A percentile compares a stretch with the other conserved stretches of the same genome.
Conservation (phyloP, 2,329 filamentous ascomycete species). For the Chaetomium sp. region DNA sequence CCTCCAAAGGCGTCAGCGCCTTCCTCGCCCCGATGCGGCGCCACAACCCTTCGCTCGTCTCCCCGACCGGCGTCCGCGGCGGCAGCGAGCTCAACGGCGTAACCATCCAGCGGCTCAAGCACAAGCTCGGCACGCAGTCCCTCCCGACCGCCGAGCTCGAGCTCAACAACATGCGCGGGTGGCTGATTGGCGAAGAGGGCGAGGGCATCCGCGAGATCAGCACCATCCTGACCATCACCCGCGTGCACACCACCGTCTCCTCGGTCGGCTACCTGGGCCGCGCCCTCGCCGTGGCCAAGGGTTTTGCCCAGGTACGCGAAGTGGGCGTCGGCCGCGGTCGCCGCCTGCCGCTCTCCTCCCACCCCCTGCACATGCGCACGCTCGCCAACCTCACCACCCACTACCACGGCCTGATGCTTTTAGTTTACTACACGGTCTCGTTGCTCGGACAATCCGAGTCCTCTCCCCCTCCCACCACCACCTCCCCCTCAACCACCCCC, state of each 20-base stretch:
- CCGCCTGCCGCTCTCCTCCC: conserved; percentile 53
- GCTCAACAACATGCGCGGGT: conserved; percentile 62
- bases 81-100: conserved; percentile 64
- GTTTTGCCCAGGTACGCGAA: conserved; percentile 59
- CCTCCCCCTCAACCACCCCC: conserved; percentile 31
- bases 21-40: conserved; percentile 67
- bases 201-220: conserved; percentile 68
- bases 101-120: conserved; percentile 68
- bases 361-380: conserved; percentile 59
- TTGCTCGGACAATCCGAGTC: conserved; percentile 59
- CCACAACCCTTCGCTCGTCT: conserved; percentile 37
- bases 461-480: conserved; percentile 35
- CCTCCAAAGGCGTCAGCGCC: conserved; percentile 55
- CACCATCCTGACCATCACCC: conserved; percentile 68
- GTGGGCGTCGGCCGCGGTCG: conserved; percentile 50
- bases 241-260: conserved; percentile 58
- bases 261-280: conserved; percentile 57
- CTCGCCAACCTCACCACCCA: conserved; percentile 58
- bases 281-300: conserved; percentile 58
- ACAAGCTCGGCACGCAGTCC: conserved; percentile 70
- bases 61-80: conserved; percentile 38
- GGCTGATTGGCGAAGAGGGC: conserved; percentile 68
- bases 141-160: conserved; percentile 74
- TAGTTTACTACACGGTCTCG: conserved; percentile 56
- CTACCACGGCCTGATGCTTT: conserved; percentile 59